phyloP scores from a whole-genome alignment of 108 stramenopile species.

The Nitzschia palea region DNA sequence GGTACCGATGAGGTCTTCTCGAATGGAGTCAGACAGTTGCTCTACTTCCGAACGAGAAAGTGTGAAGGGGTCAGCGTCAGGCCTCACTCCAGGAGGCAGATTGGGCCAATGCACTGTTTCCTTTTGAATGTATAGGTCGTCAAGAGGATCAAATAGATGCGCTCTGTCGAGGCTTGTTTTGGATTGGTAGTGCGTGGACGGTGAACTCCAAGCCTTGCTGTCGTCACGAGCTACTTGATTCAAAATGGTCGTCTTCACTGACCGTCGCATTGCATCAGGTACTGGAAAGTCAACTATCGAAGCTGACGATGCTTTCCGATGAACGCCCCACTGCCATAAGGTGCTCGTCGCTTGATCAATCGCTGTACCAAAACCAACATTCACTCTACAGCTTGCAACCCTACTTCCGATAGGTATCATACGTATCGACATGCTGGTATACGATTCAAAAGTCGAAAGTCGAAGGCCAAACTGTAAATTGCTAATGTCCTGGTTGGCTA shows the following conservation, averaged over 20 bases:
- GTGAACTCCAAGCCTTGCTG: conserved; percentile 59
- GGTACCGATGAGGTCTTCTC: conserved; percentile 76
- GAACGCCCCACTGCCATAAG: too few species aligned
- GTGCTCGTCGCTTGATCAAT: too few species aligned
- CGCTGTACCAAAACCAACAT: too few species aligned
- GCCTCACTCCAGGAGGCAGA: conserved; percentile 53
- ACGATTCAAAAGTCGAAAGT: too few species aligned
- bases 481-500: too few species aligned
- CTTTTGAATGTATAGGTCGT: conserved; percentile 61
- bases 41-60: conserved; percentile 66
- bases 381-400: too few species aligned
- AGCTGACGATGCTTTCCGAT: conserved; percentile 9
- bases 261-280: conserved; percentile 57
- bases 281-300: conserved; percentile 27
- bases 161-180: conserved; percentile 12
- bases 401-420: too few species aligned
- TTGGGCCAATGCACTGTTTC: conserved; percentile 53
- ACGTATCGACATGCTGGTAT: too few species aligned
- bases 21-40: conserved; percentile 69
- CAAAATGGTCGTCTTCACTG: conserved; percentile 72
- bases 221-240: conserved; percentile 69
- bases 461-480: too few species aligned
- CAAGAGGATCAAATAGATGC: conserved; percentile 59
- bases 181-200: conserved; percentile 8
- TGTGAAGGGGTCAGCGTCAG: conserved; percentile 62